Percentiles rank a stretch among this genome's conserved stretches.
Conservation (phyloP, 169 alveolate species). For the Blepharisma undulans region DNA sequence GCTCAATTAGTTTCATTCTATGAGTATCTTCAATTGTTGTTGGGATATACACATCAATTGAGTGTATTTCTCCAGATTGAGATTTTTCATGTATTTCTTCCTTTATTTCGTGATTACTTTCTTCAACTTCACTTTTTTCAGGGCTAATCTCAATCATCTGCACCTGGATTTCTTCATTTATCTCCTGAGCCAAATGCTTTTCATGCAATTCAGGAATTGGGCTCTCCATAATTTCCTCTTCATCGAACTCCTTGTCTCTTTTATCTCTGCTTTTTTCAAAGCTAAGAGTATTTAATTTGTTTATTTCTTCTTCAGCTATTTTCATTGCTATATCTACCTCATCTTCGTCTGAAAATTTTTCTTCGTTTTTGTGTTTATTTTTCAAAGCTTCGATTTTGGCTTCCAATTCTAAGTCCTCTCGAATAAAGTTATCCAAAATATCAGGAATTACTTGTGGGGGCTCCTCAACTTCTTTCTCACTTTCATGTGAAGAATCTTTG, state of each 20-base stretch:
- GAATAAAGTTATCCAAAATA: not conserved
- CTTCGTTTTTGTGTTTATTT: not conserved
- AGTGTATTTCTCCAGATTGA: not conserved
- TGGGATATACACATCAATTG: not conserved
- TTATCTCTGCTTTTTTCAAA: not conserved
- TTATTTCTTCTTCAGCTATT: not conserved
- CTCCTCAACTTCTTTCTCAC: not conserved
- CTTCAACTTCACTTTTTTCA: not conserved
- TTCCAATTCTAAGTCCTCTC: not conserved
- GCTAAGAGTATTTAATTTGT: not conserved
- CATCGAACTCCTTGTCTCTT: not conserved
- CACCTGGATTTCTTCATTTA: not conserved
- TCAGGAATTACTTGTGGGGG: not conserved
- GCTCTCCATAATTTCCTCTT: not conserved
- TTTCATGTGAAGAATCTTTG: not conserved
- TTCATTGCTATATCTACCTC: not conserved
- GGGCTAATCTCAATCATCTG: not conserved
- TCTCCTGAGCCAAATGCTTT: not conserved
- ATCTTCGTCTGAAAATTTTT: not conserved
- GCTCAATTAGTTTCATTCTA: not conserved
- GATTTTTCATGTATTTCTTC: not conserved
- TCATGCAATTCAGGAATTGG: not conserved
- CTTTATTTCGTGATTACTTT: not conserved
- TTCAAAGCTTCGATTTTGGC: not conserved
- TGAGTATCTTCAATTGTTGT: not conserved